Percentiles rank a stretch among this genome's conserved stretches.
These are phyloP conservation scores for Alectoria sarmentosa DNA, from an alignment of 495 filamentous ascomycete genomes.

Conservation along the genomic window DNA sequence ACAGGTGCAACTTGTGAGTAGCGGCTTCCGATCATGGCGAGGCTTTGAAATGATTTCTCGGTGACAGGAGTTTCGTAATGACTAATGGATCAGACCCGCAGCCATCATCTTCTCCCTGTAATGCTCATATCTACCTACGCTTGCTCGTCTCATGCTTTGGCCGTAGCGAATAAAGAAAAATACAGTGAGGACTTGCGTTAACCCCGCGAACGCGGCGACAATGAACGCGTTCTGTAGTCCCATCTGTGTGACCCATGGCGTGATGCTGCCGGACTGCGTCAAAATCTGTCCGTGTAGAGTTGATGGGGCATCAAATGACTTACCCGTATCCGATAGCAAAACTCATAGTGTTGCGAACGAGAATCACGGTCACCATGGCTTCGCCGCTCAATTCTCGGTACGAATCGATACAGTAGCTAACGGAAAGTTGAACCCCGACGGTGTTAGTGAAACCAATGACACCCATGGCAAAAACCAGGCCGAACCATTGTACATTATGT, in stretches of 20 bases:
- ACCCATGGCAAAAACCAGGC: constrained; percentile 56
- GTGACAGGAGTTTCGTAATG: neutral
- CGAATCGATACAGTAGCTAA: constrained; percentile 57
- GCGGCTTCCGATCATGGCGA: neutral
- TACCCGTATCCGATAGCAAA: constrained; percentile 52
- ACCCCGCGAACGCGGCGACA: constrained; percentile 51
- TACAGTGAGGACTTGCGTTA: constrained; percentile 48
- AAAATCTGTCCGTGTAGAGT: neutral
- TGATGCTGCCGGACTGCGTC: constrained; percentile 42
- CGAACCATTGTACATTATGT: constrained; percentile 54
- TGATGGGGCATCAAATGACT: constrained; percentile 17
- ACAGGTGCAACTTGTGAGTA: too few species aligned
- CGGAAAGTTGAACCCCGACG: constrained; percentile 50
- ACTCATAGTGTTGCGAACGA: constrained; percentile 61
- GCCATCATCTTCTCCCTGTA: constrained; percentile 34
- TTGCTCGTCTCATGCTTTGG: constrained; percentile 34
- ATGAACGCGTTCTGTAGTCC: constrained; percentile 60
- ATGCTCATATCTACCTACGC: constrained; percentile 35
- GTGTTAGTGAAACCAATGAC: constrained; percentile 50
- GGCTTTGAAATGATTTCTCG: neutral
- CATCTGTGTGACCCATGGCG: constrained; percentile 53
- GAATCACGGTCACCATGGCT: constrained; percentile 55
- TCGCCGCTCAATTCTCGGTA: constrained; percentile 58
- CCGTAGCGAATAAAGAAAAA: constrained; percentile 52
- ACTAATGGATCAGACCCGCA: constrained; percentile 35